Percentiles rank a stretch among this genome's conserved stretches.
phyloP scores from a whole-genome alignment of 352 stramenopile genomes.

The Pythium graminicola region DNA sequence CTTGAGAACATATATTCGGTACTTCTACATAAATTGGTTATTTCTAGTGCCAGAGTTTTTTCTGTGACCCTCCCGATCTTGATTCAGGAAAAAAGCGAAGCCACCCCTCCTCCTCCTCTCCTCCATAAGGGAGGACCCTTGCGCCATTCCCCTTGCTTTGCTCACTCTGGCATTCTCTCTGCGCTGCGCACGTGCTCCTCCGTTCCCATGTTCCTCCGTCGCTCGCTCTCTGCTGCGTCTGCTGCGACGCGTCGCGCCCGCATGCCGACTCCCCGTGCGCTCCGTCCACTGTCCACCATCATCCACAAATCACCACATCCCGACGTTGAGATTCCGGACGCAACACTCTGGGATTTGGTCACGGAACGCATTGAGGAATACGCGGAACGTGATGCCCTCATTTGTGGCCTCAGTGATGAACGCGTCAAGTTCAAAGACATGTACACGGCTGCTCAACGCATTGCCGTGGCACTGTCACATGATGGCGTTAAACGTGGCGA shows the following conservation, averaged over 20 bases:
- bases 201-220: slow-evolving; percentile 2
- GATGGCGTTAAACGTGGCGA: slow-evolving; percentile 49
- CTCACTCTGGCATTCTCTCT: slow-evolving; percentile 6
- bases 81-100: not conserved
- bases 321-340: slow-evolving; percentile 40
- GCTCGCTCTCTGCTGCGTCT: slow-evolving; percentile 9
- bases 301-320: slow-evolving; percentile 50
- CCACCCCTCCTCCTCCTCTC: not conserved
- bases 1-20: too few relatives aligned
- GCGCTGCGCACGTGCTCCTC: not conserved
- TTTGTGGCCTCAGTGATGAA: slow-evolving; percentile 51
- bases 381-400: slow-evolving; percentile 46
- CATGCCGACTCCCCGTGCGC: not conserved
- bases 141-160: not conserved
- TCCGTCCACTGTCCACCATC: slow-evolving; percentile 37
- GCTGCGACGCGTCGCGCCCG: not conserved
- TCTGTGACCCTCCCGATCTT: too few relatives aligned
- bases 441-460: slow-evolving; percentile 26
- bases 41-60: too few relatives aligned
- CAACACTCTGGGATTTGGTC: slow-evolving; percentile 49
- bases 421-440: slow-evolving; percentile 44
- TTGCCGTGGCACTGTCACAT: slow-evolving; percentile 39
- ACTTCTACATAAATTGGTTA: too few relatives aligned
- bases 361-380: slow-evolving; percentile 29
- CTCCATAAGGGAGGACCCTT: not conserved